phyloP scores from a whole-genome alignment of 176 grass and related monocot genomes.

The Oryza longistaminata region DNA sequence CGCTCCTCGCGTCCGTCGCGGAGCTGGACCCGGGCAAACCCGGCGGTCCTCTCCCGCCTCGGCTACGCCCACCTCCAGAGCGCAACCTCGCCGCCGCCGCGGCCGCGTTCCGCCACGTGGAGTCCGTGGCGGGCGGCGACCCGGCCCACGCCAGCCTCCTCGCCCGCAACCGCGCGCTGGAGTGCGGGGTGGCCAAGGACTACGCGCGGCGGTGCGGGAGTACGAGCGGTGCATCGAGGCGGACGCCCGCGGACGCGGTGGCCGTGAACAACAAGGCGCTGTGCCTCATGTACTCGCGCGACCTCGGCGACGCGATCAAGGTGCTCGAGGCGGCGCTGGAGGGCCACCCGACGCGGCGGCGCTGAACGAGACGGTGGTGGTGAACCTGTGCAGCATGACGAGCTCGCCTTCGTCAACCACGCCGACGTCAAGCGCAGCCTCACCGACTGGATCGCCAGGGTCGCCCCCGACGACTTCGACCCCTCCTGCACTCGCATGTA shows the following conservation, averaged over 20 bases:
- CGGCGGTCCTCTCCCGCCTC: constrained; percentile 71
- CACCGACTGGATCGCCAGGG: constrained; percentile 69
- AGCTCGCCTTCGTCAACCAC: constrained; percentile 84
- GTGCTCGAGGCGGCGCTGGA: constrained; percentile 82
- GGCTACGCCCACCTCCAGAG: constrained; percentile 92
- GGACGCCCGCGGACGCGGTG: constrained; percentile 64
- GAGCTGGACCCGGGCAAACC: constrained; percentile 52
- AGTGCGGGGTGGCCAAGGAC: constrained; percentile 74
- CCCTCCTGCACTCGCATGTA: constrained; percentile 85
- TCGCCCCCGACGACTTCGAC: constrained; percentile 87
- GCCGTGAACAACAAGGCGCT: constrained; percentile 92
- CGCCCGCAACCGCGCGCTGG: constrained; percentile 71
- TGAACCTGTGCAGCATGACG: constrained; percentile 94
- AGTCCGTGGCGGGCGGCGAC: constrained; percentile 43
- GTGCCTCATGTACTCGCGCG: constrained; percentile 92
- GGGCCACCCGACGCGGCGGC: constrained; percentile 68
- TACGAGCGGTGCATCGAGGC: constrained; percentile 87
- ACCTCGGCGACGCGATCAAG: constrained; percentile 89
- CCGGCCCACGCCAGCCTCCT: constrained; percentile 55
- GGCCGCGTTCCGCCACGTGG: constrained; percentile 62
- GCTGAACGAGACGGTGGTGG: constrained; percentile 79
- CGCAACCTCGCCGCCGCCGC: constrained; percentile 63
- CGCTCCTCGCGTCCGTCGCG: constrained; percentile 56
- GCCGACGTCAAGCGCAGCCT: constrained; percentile 74
- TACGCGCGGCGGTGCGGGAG: constrained; percentile 80